Evolutionary conservation across 805 yeast species (phyloP).

Genomic region (Nakazawaea ernobii): DNA sequence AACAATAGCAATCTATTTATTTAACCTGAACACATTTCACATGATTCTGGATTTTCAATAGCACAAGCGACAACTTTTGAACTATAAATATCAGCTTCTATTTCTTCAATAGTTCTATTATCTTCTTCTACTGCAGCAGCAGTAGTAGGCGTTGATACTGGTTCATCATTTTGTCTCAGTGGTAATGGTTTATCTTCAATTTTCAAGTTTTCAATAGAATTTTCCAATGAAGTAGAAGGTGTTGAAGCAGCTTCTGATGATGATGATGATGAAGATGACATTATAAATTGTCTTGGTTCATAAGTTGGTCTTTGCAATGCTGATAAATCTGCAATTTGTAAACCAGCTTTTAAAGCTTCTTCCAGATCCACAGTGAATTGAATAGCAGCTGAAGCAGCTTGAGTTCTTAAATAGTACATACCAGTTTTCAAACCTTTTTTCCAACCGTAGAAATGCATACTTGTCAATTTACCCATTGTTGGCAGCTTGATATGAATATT

Average conservation of each 20-base stretch:
- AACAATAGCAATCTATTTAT: constrained; percentile 1
- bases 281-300: constrained; percentile 10
- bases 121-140: constrained; percentile 15
- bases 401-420: constrained; percentile 95
- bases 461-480: constrained; percentile 92
- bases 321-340: constrained; percentile 15
- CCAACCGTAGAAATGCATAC: constrained; percentile 99
- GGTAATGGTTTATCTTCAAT: constrained; percentile 22
- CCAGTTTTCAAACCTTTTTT: constrained; percentile 97
- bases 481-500: constrained; percentile 86
- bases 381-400: constrained; percentile 96
- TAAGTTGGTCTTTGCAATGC: constrained; percentile 33
- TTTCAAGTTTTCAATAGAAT: constrained; percentile 40
- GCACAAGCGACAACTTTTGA: constrained; percentile 96
- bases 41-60: constrained; percentile 92
- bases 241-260: constrained; percentile 26
- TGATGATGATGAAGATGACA: no score
- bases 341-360: constrained; percentile 26
- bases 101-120: constrained; percentile 26
- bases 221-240: constrained; percentile 32
- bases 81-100: constrained; percentile 79
- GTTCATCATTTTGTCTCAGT: background rate
- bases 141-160: constrained; percentile 14
- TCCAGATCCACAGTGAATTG: constrained; percentile 74
- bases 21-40: constrained; percentile 98